Base-by-base conservation (phyloP, 345 rosid genomes). In the Noccaea bulbosa region DNA sequence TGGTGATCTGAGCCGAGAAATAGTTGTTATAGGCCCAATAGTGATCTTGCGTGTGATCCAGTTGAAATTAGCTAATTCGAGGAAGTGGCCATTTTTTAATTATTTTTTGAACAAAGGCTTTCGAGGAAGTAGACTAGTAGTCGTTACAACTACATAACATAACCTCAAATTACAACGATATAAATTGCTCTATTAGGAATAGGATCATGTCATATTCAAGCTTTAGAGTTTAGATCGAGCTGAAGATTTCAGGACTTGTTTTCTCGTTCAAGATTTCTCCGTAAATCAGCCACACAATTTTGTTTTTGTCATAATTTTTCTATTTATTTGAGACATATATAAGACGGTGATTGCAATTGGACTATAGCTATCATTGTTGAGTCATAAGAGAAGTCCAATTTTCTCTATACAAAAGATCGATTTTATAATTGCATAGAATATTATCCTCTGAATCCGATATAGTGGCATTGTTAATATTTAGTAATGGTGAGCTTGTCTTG, bases 401-500 rank as follows among this genome's bases (percentile, higher is more conserved):
- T 54, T 15, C 1, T 34, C 7, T 33, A 8, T 14, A 33, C 9
- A 34, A 27, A 27, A 34, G 17, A 63, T 34, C 6, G 14, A 16
- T 17, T 14, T 7, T 27, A 27, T 27, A 27, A 45, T 46, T 17
- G 53, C 43, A 46, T 33, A 46, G 15, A 40, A 40, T 39, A 52
- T 30, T 54, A 43, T 67, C 62, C 3, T 41, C 51, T 16, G 2
- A 45, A 1, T 41, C 51, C 11, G 2, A 45, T 11, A 43, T 11
- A 47, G 14, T 24, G 41, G 38, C 41, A 38, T 32, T 60, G 20
- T 49, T 16, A 51, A 27, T 5, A 1, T 22, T 37, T 15, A 38
- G 57, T 69, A 47, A 24, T 67, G 62, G 52, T 53, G 71, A 53
- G 71, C 52, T 43, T 53, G 71, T 54, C 71, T 43, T 67, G 6